Evolutionary conservation across 2,329 filamentous ascomycete genomes (phyloP), one percentile per base, ranked within the genome.

Genomic region (Taxawa tesnikishii): DNA sequence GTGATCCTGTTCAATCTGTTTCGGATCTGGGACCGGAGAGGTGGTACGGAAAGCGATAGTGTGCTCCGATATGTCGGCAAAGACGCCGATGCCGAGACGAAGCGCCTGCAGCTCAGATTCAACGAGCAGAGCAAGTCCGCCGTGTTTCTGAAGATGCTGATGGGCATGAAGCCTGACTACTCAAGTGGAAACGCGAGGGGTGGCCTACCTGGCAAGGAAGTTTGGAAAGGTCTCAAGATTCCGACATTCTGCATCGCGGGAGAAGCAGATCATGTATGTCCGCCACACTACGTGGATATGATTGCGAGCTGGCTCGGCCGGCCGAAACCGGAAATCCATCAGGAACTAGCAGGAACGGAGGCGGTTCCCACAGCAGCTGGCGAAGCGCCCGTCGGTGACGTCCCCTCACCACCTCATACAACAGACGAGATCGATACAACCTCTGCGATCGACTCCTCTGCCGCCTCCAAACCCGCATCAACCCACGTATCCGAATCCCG

Each of bases 51-150:
- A 26, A 94, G 87, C 49, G 60, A 68, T 2, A 94, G 84, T 43
- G 83, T 96, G 5, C 62, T 60, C 29, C 74, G 87, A 11, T 88
- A 94, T 50, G 77, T 82, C 6, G 83, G 82, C 4, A 52, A 63
- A 2, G 66, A 68, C 21, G 75, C 79, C 1, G 78, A 83, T 26
- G 54, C 65, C 3, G 72, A 82, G 43, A 69, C 78, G 2, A 75
- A 73, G 46, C 64, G 67, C 34, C 62, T 84, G 21, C 83, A 88
- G 51, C 55, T 79, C 35, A 69, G 70, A 3, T 88, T 78, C 58
- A 96, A 96, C 51, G 68, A 70, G 37, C 84, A 94, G 51, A 94
- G 83, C 40, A 74, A 69, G 42, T 90, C 85, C 0, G 68, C 79
- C 0, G 82, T 90, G 0, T 94, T 83, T 70, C 73, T 81, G 42